These are phyloP conservation scores for Trypanosoma mega DNA, from an alignment of 208 protist species.

Conservation along the genomic window DNA sequence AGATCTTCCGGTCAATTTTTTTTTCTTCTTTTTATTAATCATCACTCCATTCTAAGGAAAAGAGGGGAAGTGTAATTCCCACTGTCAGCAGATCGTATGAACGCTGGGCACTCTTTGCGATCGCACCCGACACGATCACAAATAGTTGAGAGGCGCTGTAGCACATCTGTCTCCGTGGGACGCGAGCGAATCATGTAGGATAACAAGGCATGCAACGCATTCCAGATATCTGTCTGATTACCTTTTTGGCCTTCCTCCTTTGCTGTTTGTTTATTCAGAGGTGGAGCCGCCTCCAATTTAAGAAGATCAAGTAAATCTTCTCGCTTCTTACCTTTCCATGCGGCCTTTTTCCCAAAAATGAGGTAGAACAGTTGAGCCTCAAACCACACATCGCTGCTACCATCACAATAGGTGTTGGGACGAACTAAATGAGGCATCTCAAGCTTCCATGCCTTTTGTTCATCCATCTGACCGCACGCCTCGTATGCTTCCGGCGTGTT, in stretches of 20 bases:
- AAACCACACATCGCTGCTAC: conserved; percentile 27
- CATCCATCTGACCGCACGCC: conserved; percentile 7
- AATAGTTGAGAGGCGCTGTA: background rate
- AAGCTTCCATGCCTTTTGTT: background rate
- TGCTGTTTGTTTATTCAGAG: background rate
- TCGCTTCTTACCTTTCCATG: background rate
- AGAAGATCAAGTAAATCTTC: background rate
- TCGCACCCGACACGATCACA: background rate
- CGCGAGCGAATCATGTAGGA: background rate
- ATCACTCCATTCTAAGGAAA: too few relatives aligned
- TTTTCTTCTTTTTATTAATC: too few relatives aligned
- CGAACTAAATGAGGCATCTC: background rate
- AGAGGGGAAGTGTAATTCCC: background rate
- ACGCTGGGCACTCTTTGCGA: background rate
- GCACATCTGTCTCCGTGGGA: background rate
- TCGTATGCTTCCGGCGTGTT: conserved; percentile 23
- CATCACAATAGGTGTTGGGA: conserved; percentile 3
- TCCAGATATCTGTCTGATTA: too few relatives aligned
- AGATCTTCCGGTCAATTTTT: too few relatives aligned
- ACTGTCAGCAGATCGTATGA: background rate
- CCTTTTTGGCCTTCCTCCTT: background rate
- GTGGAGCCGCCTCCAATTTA: background rate
- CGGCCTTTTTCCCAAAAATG: conserved; percentile 3
- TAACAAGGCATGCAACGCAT: background rate
- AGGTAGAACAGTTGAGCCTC: conserved; percentile 18